Evolutionary conservation across 306 rosid species (phyloP).

Genomic region (Vigna nakashimae): DNA sequence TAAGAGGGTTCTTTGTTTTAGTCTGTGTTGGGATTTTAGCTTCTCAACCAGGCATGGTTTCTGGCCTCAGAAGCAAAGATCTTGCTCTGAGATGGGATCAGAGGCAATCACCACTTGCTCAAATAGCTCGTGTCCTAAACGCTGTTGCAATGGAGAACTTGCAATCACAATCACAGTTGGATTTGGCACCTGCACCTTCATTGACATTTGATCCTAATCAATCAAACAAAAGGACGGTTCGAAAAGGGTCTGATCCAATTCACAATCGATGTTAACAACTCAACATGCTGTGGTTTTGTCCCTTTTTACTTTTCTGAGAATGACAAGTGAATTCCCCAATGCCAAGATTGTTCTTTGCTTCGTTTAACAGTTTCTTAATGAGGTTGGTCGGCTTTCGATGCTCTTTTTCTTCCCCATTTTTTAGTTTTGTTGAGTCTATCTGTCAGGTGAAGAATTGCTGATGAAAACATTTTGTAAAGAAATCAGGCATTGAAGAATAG

Average conservation of each 20-base stretch:
- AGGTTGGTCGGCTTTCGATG: conserved; percentile 52
- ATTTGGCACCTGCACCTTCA: conserved; percentile 77
- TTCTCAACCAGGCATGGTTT: conserved; percentile 63
- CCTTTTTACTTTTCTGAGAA: conserved; percentile 39
- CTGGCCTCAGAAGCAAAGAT: conserved; percentile 71
- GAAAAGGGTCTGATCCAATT: conserved; percentile 90
- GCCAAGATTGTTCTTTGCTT: conserved; percentile 47
- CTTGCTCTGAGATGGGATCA: conserved; percentile 73
- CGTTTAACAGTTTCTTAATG: conserved; percentile 35
- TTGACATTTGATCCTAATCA: conserved; percentile 69
- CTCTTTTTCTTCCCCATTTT: conserved; percentile 32
- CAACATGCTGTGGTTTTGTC: conserved; percentile 30
- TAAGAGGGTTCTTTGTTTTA: conserved; percentile 56
- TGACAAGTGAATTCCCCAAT: conserved; percentile 37
- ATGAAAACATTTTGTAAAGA: conserved; percentile 51
- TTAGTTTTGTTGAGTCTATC: conserved; percentile 31
- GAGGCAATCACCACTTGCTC: background rate
- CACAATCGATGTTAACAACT: conserved; percentile 76
- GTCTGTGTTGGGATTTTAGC: conserved; percentile 68
- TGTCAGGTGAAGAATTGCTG: conserved; percentile 58
- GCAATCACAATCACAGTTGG: conserved; percentile 53
- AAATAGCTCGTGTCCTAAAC: conserved; percentile 53
- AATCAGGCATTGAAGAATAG: conserved; percentile 58
- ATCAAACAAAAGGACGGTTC: conserved; percentile 75
- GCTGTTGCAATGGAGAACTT: conserved; percentile 60